phyloP scores from a whole-genome alignment of 2,329 filamentous ascomycete species.

The Tolypocladium sp. region DNA sequence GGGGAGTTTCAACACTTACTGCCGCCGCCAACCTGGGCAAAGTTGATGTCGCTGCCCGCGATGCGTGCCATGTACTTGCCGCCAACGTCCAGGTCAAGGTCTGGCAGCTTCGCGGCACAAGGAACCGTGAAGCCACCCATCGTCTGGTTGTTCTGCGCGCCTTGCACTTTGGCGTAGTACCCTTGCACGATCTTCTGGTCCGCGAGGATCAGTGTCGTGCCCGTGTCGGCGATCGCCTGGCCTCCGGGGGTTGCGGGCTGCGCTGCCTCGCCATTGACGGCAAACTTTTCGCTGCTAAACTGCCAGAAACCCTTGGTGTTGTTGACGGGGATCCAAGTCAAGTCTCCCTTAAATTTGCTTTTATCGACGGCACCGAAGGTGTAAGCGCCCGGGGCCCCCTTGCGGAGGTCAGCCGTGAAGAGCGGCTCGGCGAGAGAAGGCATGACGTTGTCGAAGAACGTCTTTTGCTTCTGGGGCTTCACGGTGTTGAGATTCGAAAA shows the following conservation, averaged over 20 bases:
- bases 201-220: constrained; percentile 55
- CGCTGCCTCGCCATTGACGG: constrained; percentile 34
- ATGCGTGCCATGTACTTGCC: constrained; percentile 46
- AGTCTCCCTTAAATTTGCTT: constrained; percentile 49
- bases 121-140: constrained; percentile 38
- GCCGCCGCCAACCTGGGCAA: constrained; percentile 37
- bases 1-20: constrained; percentile 30
- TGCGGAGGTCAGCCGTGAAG: constrained; percentile 59
- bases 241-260: constrained; percentile 26
- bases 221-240: constrained; percentile 46
- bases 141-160: constrained; percentile 28
- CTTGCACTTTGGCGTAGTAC: constrained; percentile 38
- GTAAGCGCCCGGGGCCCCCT: constrained; percentile 51
- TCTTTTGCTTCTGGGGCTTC: constrained; percentile 52
- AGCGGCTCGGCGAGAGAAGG: constrained; percentile 51
- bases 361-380: constrained; percentile 61
- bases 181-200: constrained; percentile 40
- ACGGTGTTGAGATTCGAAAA: constrained; percentile 59
- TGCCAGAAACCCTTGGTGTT: constrained; percentile 57
- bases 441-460: constrained; percentile 66
- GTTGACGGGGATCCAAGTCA: constrained; percentile 54
- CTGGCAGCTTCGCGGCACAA: constrained; percentile 34
- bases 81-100: constrained; percentile 47
- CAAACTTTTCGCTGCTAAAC: constrained; percentile 41
- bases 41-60: constrained; percentile 43